Base-by-base conservation (phyloP, 169 alveolate species). In the Theileria annulata region DNA sequence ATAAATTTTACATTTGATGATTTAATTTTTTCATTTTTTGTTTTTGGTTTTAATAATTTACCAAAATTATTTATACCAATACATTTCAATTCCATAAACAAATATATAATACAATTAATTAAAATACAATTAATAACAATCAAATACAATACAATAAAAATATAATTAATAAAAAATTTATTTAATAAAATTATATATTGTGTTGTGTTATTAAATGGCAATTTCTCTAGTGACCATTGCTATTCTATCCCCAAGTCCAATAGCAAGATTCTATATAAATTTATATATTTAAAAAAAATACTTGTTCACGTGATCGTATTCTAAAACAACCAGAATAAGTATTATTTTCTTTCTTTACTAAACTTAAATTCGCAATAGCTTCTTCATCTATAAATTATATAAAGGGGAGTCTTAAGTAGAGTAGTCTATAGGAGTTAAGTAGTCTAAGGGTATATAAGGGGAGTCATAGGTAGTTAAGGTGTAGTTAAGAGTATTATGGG, bases 281-380 rank as follows among this genome's bases (percentile, higher is more conserved):
- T 69, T 2, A 15, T 12, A 31, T 54, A 58, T 12, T 63, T 17
- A 17, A 2, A n/a, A n/a, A n/a, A n/a, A n/a, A 2, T 72, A 87
- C 93, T 86, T 90, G 93, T 13, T 87, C 85, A 27, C 92, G 47
- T 28, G 88, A 78, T 9, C 94, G 63, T 25, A 90, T 87, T 66
- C 91, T 69, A 54, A 90, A 81, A 17, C 92, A 76, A 6, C 94
- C 93, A 23, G 92, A 27, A 54, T 80, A 81, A 12, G 75, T 73
- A 13, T 88, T 87, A 33, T 90, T 83, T 4, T 66, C 27, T 78
- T 84, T 84, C 84, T 80, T 84, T 23, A 81, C 91, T 17, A 90
- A 69, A 42, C 97, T 93, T 23, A 96, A 42, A 75, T 96, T 96
- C 51, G 96, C 95, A 6, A 96, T 79, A 28, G 98, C 97, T 75